Conservation (phyloP, 148 eudicot species). For the Diospyros lotus region DNA sequence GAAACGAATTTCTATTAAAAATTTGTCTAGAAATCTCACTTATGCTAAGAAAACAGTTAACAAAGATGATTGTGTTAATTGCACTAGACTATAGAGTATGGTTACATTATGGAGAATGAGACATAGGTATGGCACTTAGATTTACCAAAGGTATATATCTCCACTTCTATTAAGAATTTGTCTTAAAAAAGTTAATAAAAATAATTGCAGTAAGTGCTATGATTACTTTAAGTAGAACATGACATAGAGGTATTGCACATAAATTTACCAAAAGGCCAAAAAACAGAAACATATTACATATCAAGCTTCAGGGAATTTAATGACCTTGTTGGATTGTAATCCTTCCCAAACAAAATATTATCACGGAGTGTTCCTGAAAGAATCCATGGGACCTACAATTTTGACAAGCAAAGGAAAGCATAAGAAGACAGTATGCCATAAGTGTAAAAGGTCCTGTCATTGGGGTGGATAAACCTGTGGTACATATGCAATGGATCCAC, state of each 20-base stretch:
- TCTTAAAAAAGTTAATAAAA: too few species aligned
- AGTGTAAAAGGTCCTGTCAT: not conserved
- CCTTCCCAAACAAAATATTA: conserved; percentile 74
- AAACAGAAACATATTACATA: too few species aligned
- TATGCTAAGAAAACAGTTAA: not conserved
- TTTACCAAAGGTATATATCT: too few species aligned
- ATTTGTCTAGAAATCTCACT: not conserved
- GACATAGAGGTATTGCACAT: not conserved
- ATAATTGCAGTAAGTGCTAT: too few species aligned
- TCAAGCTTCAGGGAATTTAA: too few species aligned
- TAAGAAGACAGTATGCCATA: conserved; percentile 11
- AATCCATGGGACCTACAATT: conserved; percentile 83
- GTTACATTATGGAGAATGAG: not conserved
- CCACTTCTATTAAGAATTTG: too few species aligned
- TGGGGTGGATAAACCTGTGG: conserved; percentile 59
- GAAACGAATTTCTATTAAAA: not conserved
- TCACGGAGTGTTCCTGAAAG: conserved; percentile 88
- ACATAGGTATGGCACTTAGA: too few species aligned
- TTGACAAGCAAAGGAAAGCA: conserved; percentile 14
- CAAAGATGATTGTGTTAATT: not conserved
- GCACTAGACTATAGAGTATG: not conserved
- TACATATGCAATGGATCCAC: conserved; percentile 73
- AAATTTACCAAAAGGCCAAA: not conserved
- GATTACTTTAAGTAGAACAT: too few species aligned
- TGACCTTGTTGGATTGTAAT: conserved; percentile 65